Evolutionary conservation across 441 rosid species (phyloP), one percentile per base, ranked within the genome.

Genomic region (Gossypium schwendimanii): DNA sequence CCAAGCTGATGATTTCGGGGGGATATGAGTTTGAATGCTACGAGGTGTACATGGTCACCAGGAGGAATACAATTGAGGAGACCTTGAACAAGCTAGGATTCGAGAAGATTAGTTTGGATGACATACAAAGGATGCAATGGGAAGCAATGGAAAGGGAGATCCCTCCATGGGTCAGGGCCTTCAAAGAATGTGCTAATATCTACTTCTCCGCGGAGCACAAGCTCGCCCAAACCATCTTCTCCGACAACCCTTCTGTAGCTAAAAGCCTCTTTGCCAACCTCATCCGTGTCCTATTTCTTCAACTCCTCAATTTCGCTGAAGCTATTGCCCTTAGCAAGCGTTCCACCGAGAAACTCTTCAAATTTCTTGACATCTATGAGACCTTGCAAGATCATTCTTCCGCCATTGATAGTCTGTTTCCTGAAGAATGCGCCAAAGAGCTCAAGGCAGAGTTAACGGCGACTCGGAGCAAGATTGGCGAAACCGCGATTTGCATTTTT

Each of bases 281-380:
- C 18, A 72, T 83, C 0, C 86, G 87, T 0, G 78, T 89, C 24
- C 78, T 87, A 3, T 76, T 89, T 73, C 82, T 88, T 55, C 94
- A 86, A 60, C 78, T 92, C 66, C 87, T 94, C 62, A 90, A 86
- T 41, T 92, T 94, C 31, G 87, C 96, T 0, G 96, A 91, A 78
- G 97, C 93, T 1, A 73, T 92, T 12, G 89, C 96, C 14, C 83
- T 94, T 84, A 80, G 87, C 11, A 92, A 82, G 76, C 86, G 87
- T 1, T 87, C 98, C 2, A 74, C 89, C 0, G 98, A 92, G 79
- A 92, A 92, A 65, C 78, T 94, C 2, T 94, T 94, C 82, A 94
- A 92, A 74, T 83, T 88, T 52, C 87, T 94, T 0, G 99, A 94
- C 78, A 83, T 91, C 80, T 92, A 87, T 8, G 97, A 94, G 77